Base-by-base conservation (phyloP, 306 rosid species). In the Carpinus fangiana region DNA sequence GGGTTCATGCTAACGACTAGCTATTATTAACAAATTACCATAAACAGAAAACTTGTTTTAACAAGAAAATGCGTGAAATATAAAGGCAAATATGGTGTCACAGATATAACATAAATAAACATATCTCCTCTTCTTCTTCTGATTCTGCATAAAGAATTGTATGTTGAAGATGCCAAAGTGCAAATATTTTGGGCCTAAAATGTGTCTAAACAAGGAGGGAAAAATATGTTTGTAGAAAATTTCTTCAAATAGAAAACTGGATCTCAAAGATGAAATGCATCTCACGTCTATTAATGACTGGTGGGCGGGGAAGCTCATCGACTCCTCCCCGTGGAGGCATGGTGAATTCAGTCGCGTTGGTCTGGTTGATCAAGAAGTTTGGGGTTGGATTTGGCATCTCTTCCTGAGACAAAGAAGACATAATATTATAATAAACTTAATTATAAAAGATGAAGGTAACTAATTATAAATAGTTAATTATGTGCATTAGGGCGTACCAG, bases 281-380 rank as follows among this genome's bases (percentile, higher is more conserved):
- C 97, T 80, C 76, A 92, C 98, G 98, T 90, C 97, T 89, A 76
- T 92, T 94, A 26, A 89, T 83, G 78, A 83, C 86, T 0, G 97
- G 97, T 48, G 97, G 92, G 76, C 95, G 77, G 7, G 97, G 92
- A 75, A 92, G 87, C 68, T 94, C 94, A 78, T 89, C 87, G 66
- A 76, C 70, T 34, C 81, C 88, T 75, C 72, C 78, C 76, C 94
- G 88, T 53, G 93, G 78, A 72, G 92, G 89, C 79, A 78, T 83
- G 34, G 86, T 80, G 82, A 89, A 89, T 61, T 89, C 88, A 76
- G 76, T 89, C 77, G 80, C 60, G 81, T 82, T 89, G 48, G 84
- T 62, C 65, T 88, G 97, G 80, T 89, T 90, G 79, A 89, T 79
- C 59, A 88, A 76, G 65, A 88, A 87, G 83, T 90, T 94, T 26